phyloP scores from a whole-genome alignment of 306 rosid species.

The Purshia tridentata region DNA sequence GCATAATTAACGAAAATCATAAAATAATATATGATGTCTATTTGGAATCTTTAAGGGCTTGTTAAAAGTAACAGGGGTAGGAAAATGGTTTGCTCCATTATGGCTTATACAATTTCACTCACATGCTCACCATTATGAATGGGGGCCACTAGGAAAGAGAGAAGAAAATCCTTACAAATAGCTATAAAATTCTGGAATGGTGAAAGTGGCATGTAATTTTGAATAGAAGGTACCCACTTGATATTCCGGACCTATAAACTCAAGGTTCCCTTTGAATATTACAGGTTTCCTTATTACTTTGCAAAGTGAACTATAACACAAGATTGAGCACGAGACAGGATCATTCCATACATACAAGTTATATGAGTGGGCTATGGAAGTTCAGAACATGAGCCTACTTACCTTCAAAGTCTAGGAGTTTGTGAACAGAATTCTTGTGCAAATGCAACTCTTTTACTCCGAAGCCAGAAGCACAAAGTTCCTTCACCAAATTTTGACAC shows the following conservation, averaged over 20 bases:
- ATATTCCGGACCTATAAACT: background rate
- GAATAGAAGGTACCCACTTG: background rate
- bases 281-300: background rate
- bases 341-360: background rate
- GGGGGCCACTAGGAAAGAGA: too few relatives aligned
- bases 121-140: too few relatives aligned
- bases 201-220: too few relatives aligned
- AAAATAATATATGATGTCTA: background rate
- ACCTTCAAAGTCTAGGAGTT: conserved; percentile 81
- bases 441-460: conserved; percentile 55
- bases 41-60: background rate
- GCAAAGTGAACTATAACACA: background rate
- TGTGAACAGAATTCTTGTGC: conserved; percentile 48
- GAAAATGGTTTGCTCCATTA: too few relatives aligned
- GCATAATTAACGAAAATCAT: too few relatives aligned
- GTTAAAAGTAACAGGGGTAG: too few relatives aligned
- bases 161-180: too few relatives aligned
- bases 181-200: too few relatives aligned
- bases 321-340: background rate
- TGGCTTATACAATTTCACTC: too few relatives aligned
- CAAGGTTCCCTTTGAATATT: too few relatives aligned
- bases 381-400: background rate
- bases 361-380: background rate
- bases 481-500: conserved; percentile 58
- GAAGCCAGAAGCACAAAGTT: conserved; percentile 35